These are phyloP conservation scores for Symmetrospora coprosmae DNA, from an alignment of 768 basidiomycete species.

Conservation along the genomic window DNA sequence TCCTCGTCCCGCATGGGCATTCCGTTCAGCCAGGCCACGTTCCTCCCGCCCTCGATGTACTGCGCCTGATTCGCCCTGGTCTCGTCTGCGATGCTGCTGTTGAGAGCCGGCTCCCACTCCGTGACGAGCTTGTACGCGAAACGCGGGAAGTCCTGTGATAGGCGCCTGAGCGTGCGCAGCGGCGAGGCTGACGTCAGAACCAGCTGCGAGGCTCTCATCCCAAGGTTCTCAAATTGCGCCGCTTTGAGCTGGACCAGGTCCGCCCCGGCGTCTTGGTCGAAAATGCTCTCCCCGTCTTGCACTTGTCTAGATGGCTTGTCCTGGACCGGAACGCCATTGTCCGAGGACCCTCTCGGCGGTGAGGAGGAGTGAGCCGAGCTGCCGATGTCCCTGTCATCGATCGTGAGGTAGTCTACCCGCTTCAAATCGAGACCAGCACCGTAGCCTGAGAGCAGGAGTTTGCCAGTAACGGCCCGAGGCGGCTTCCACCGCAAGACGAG, in stretches of 20 bases:
- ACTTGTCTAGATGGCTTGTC: neutral
- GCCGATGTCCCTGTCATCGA: constrained; percentile 58
- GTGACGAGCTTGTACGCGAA: constrained; percentile 63
- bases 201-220: constrained; percentile 59
- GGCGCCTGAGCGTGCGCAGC: constrained; percentile 48
- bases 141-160: constrained; percentile 79
- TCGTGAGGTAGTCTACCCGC: constrained; percentile 87
- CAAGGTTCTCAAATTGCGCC: constrained; percentile 39
- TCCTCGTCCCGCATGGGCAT: constrained; percentile 49
- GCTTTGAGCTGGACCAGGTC: constrained; percentile 17
- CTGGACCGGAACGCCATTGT: too few species aligned
- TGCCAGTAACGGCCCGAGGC: neutral
- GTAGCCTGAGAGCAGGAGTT: constrained; percentile 55
- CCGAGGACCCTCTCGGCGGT: too few species aligned
- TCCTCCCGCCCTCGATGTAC: constrained; percentile 46
- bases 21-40: constrained; percentile 71
- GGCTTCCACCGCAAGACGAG: constrained; percentile 26
- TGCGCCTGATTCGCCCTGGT: constrained; percentile 46
- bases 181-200: constrained; percentile 50
- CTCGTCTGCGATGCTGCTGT: constrained; percentile 45
- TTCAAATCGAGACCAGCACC: constrained; percentile 86
- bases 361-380: too few species aligned
- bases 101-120: constrained; percentile 15
- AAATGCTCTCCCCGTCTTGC: neutral
- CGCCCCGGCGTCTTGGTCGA: neutral